Conservation (phyloP, 2,329 filamentous ascomycete species). For the Sporothrix schenckii region DNA sequence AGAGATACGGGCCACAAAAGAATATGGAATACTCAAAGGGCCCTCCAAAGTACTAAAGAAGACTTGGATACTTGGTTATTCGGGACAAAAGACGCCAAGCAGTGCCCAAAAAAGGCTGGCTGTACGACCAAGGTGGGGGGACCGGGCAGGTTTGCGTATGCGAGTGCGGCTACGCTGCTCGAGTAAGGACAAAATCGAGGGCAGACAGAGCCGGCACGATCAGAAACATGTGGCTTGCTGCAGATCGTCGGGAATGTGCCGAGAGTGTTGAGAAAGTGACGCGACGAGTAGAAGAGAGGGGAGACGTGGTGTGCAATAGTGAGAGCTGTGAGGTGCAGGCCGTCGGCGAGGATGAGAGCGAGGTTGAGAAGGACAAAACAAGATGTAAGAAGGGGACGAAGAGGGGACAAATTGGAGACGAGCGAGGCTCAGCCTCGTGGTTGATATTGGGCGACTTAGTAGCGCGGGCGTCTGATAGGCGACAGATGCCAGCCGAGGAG, state of each 20-base stretch:
- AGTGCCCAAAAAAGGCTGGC: neutral
- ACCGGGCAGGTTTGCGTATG: neutral
- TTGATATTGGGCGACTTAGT: neutral
- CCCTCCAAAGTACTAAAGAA: neutral
- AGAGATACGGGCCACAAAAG: neutral
- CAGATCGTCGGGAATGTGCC: conserved; percentile 6
- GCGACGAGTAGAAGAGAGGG: neutral
- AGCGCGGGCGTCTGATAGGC: neutral
- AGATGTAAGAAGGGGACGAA: neutral
- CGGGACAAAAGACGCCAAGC: neutral
- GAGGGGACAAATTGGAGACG: neutral
- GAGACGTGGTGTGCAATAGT: neutral
- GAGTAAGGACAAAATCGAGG: too few species aligned
- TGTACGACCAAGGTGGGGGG: conserved; percentile 8
- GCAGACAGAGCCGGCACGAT: neutral
- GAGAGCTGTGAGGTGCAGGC: neutral
- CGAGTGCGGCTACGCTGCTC: too few species aligned
- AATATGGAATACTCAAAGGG: neutral
- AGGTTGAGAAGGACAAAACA: too few species aligned
- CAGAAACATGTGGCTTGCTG: conserved; percentile 26
- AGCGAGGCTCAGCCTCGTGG: conserved; percentile 23
- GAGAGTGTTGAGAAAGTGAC: neutral
- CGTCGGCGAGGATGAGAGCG: neutral
- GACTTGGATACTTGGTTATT: neutral
- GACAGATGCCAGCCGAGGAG: neutral